These are phyloP conservation scores for Secale cereale DNA, from an alignment of 176 grass and related monocot species.

Conservation along the genomic window DNA sequence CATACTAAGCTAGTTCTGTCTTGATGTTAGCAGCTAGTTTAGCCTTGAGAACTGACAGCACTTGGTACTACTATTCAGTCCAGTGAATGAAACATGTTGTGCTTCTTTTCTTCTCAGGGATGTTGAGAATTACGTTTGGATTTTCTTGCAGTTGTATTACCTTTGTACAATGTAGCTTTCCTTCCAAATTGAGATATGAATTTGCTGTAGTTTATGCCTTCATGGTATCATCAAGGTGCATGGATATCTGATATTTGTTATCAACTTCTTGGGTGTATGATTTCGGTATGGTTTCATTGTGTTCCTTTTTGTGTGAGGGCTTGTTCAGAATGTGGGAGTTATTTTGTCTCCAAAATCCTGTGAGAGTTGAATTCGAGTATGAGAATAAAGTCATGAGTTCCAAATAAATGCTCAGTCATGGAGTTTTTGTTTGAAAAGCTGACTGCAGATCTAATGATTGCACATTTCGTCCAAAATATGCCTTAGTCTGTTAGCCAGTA, in stretches of 20 bases:
- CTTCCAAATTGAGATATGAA: background rate
- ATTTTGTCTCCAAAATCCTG: background rate
- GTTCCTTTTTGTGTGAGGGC: too few species aligned
- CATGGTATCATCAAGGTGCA: background rate
- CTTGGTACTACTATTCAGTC: conserved; percentile 3
- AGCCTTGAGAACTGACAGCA: conserved; percentile 36
- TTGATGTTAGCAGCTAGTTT: conserved; percentile 45
- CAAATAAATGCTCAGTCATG: background rate
- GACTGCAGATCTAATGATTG: background rate
- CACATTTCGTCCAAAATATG: background rate
- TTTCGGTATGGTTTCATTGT: background rate
- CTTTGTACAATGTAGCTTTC: conserved; percentile 6
- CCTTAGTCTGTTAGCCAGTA: too few species aligned
- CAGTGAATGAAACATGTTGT: conserved; percentile 1
- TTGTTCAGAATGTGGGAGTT: background rate
- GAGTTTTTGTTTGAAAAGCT: background rate
- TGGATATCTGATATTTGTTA: background rate
- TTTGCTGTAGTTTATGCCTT: background rate
- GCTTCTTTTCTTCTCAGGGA: conserved; percentile 25
- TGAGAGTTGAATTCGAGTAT: background rate
- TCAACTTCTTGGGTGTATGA: background rate
- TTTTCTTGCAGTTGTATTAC: conserved; percentile 21
- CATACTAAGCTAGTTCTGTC: conserved; percentile 31
- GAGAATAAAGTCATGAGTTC: background rate
- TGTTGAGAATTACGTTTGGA: conserved; percentile 19